Evolutionary conservation across 345 rosid species (phyloP).

Genomic region (Camelina hispida): DNA sequence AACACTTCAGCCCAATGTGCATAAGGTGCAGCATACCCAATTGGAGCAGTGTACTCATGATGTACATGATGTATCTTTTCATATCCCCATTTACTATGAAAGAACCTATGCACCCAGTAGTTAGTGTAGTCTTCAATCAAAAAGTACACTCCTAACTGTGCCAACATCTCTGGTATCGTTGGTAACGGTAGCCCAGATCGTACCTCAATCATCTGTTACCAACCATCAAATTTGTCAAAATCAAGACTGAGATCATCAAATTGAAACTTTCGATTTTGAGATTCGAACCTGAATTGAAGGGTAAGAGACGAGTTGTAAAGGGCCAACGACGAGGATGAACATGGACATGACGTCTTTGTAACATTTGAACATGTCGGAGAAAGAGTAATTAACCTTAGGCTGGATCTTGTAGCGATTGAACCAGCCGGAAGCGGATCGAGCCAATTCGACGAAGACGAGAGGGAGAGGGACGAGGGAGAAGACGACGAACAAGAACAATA

Average conservation of each 20-base stretch:
- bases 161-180: slow-evolving; percentile 64
- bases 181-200: slow-evolving; percentile 81
- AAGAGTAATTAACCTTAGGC: slow-evolving; percentile 71
- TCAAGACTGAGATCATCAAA: too few species aligned
- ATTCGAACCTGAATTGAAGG: slow-evolving; percentile 80
- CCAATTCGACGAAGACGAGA: slow-evolving; percentile 53
- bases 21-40: slow-evolving; percentile 84
- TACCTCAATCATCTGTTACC: slow-evolving; percentile 67
- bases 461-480: slow-evolving; percentile 85
- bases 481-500: slow-evolving; percentile 66
- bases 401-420: slow-evolving; percentile 81
- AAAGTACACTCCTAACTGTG: slow-evolving; percentile 78
- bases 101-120: slow-evolving; percentile 88
- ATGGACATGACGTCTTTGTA: slow-evolving; percentile 77
- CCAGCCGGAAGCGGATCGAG: slow-evolving; percentile 51
- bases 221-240: too few species aligned
- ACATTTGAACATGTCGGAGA: slow-evolving; percentile 66
- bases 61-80: slow-evolving; percentile 90
- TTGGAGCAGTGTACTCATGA: slow-evolving; percentile 87
- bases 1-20: slow-evolving; percentile 95
- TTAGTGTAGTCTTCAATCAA: slow-evolving; percentile 83
- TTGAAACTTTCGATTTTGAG: too few species aligned
- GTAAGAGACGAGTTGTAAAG: slow-evolving; percentile 80
- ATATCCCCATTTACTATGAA: slow-evolving; percentile 89
- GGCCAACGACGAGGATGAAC: slow-evolving; percentile 82